Base-by-base conservation (phyloP, 1,284 basidiomycete species). In the Moesziomyces sp. region DNA sequence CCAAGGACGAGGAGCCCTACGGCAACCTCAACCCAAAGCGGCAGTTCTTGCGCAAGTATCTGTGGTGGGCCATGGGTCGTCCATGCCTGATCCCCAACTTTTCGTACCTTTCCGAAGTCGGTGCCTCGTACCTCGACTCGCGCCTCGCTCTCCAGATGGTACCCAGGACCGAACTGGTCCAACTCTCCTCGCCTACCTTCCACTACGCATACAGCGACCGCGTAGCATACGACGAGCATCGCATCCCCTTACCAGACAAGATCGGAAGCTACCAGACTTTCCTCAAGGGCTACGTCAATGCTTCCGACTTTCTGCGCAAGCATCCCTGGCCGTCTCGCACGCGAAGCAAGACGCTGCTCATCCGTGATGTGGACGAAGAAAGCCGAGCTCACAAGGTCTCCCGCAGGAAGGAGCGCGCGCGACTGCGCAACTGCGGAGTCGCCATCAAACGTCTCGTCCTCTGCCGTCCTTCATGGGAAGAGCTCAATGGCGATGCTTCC, bases 261-360 rank as follows among this genome's bases (percentile, higher is more conserved):
- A 90, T 94, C 45, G 94, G 94, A 1, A 93, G 92, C 77, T 91
- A 94, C 88, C 93, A 97, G 80, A 89, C 89, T 58, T 96, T 96
- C 84, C 86, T 95, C 76, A 88, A 92, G 68, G 93, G 93, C 16
- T 96, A 89, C 79, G 88, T 90, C 85, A 94, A 95, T 84, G 92
- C 92, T 0, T 92, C 92, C 5, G 91, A 92, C 61, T 95, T 94
- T 75, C 87, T 97, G 58, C 88, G 91, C 46, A 90, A 89, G 76
- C 89, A 96, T 80, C 93, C 94, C 3, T 93, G 91, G 90, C 94
- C 94, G 2, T 92, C 92, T 9, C 89, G 93, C 35, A 89, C 92
- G 5, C 89, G 93, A 26, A 86, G 89, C 11, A 69, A 76, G 42
- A 58, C 55, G 2, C 28, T 80, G 42, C 61, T 82, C 24, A 76